Evolutionary conservation across 2,329 filamentous ascomycete species (phyloP), one percentile per base, ranked within the genome.

Genomic region (Ophiostoma novo-ulmi): DNA sequence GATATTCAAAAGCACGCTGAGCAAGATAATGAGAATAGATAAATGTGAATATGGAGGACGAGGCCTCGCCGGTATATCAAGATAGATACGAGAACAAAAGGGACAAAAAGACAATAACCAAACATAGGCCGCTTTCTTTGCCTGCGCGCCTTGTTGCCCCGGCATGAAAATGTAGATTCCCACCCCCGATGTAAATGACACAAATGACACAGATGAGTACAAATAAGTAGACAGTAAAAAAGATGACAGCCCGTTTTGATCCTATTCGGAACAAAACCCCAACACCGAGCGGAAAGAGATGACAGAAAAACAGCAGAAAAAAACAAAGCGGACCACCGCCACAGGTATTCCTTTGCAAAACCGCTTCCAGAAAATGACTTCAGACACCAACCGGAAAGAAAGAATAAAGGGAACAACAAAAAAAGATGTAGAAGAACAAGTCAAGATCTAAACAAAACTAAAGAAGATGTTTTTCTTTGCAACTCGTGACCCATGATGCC

Each of bases 391-490:
- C 35, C 35, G 35, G 20, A 38, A n/a, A 35, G 31, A 20, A 64
- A 35, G 22, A 61, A 14, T 8, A 13, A 13, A 64, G 14, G 26
- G 36, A 63, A 63, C 5, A 20, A 14, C 17, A 63, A 64, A 8
- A 63, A 63, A 20, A 36, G 14, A 61, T 8, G 61, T 20, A 38
- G 22, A 26, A 36, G 79, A 80, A 80, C 80, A 77, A 69, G 55
- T 77, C 73, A 67, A 74, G 73, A 73, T 83, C 83, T 85, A 85
- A 84, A 79, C 78, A 65, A 67, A 84, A 79, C 78, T 36, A 67
- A 78, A 78, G 7, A 78, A 79, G 78, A 78, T 80, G 76, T 81
- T 83, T 82, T 82, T 80, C 79, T 81, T 81, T 63, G 58, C 58
- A 63, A 63, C 58, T 63, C 58, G 58, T 63, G 58, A 35, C 58